Base-by-base conservation (phyloP, 2,329 filamentous ascomycete genomes). In the Xylaria sp. region DNA sequence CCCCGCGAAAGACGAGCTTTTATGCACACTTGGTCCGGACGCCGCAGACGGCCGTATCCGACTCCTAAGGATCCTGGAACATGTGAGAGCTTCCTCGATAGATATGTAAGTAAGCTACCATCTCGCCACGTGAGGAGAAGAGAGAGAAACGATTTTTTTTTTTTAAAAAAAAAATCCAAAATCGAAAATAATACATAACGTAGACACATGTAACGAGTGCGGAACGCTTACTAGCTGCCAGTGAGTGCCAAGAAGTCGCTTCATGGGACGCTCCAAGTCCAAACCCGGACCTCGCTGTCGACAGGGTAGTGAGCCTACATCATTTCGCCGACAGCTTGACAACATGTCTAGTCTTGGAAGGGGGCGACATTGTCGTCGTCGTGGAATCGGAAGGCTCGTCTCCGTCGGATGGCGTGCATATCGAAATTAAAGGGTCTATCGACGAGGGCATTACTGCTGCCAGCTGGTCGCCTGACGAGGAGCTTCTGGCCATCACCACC, bases 401-500 rank as follows among this genome's bases (percentile, higher is more conserved):
- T 56, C 74, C 71, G 25, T 83, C 85, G 6, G 89, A 87, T 69
- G 89, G 92, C 79, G 92, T 94, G 46, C 90, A 92, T 74, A 94
- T 99, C 74, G 96, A 98, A 81, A 98, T 99, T 74, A 90, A 98
- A 72, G 96, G 96, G 54, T 97, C 94, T 41, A 93, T 99, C 46
- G 94, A 98, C 81, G 92, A 92, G 68, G 96, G 95, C 28, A 97
- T 99, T 75, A 89, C 90, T 28, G 94, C 94, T 18, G 95, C 94
- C 18, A 88, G 89, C 74, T 99, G 96, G 96, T 97, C 95, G 48
- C 94, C 94, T 2, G 96, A 99, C 77, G 95, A 98, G 78, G 95
- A 98, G 79, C 85, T 98, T 20, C 84, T 99, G 54, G 90, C 92
- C 65, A 89, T 99, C 71, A 89, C 91, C 63, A 98, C 96, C 20